phyloP scores from a whole-genome alignment of 192 early-diverging fungal species.

The Helicostylum pulchrum region DNA sequence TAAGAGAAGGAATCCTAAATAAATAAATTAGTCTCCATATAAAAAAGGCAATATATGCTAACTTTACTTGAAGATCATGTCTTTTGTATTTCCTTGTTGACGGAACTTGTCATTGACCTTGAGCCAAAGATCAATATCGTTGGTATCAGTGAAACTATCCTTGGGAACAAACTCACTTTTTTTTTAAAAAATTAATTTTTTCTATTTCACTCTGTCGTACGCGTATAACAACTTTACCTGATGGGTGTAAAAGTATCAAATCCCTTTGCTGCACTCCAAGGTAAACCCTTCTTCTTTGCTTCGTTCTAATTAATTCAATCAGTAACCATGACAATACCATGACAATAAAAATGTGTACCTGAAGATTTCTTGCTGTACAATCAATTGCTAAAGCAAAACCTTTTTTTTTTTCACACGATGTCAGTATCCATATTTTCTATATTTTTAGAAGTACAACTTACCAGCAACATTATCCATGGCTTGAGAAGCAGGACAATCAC shows the following conservation, averaged over 20 bases:
- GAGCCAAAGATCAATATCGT: slow-evolving; percentile 73
- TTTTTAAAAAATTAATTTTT: not conserved
- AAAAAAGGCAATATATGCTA: not conserved
- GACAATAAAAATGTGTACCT: slow-evolving; percentile 32
- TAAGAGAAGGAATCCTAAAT: slow-evolving; percentile 68
- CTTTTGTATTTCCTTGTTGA: slow-evolving; percentile 83
- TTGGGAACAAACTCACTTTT: slow-evolving; percentile 81
- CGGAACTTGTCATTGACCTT: slow-evolving; percentile 61
- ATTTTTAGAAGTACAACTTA: slow-evolving; percentile 4
- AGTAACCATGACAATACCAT: not conserved
- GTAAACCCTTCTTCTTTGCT: slow-evolving; percentile 80
- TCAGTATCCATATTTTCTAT: not conserved
- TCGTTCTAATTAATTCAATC: slow-evolving; percentile 23
- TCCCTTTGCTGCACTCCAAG: slow-evolving; percentile 92
- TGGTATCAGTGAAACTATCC: slow-evolving; percentile 62
- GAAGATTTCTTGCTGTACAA: slow-evolving; percentile 89
- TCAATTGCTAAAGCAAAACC: slow-evolving; percentile 89
- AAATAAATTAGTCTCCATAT: not conserved
- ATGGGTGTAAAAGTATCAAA: slow-evolving; percentile 96
- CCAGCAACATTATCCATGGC: slow-evolving; percentile 65
- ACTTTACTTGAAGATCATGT: slow-evolving; percentile 89
- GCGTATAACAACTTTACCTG: slow-evolving; percentile 40
- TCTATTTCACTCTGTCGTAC: not conserved
- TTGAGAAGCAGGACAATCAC: slow-evolving; percentile 62
- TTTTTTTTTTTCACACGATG: not conserved